phyloP scores from a whole-genome alignment of 345 rosid genomes.

The Angophora floribunda region DNA sequence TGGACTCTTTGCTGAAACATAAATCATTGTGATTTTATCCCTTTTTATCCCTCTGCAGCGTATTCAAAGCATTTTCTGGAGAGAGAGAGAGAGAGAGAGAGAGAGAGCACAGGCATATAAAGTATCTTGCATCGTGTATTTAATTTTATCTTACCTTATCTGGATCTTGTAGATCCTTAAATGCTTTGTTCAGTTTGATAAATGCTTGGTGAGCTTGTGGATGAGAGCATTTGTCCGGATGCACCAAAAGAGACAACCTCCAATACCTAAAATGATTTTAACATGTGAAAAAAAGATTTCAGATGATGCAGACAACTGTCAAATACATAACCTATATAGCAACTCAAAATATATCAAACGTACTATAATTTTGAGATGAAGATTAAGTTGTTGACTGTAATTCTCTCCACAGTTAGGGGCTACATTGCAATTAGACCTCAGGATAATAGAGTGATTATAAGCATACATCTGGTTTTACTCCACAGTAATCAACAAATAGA shows the following conservation, averaged over 20 bases:
- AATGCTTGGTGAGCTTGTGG: constrained; percentile 95
- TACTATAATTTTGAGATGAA: neutral
- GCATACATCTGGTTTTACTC: neutral
- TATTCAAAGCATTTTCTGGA: neutral
- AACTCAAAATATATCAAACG: neutral
- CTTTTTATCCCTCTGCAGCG: neutral
- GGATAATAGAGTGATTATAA: neutral
- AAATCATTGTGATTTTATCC: neutral
- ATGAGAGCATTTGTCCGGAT: constrained; percentile 94
- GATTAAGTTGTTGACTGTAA: neutral
- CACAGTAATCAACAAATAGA: neutral
- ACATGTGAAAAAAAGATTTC: neutral
- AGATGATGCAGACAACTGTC: neutral
- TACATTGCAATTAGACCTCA: neutral
- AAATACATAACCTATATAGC: neutral
- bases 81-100: neutral
- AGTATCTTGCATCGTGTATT: neutral
- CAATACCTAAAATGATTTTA: constrained; percentile 49
- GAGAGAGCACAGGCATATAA: neutral
- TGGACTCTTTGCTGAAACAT: neutral
- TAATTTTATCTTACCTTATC: constrained; percentile 44
- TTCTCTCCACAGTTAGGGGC: neutral
- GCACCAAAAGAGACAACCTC: constrained; percentile 93
- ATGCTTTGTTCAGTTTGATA: constrained; percentile 75
- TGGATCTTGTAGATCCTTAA: constrained; percentile 89